Conservation (phyloP, 1,139 yeast species). For the Geotrichum restrictum region DNA sequence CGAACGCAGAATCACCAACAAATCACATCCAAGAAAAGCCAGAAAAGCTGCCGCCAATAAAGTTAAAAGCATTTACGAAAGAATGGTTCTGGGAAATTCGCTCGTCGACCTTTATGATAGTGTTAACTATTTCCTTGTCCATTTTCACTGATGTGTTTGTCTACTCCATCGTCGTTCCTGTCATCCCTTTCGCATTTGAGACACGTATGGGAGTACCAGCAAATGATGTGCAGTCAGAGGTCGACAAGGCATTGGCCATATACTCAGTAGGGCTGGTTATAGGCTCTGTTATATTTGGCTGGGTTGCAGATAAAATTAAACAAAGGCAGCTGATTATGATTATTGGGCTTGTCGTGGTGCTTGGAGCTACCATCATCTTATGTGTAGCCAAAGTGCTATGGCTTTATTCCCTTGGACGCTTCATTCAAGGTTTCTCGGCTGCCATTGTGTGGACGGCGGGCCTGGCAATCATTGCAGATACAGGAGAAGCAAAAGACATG, state of each 20-base stretch:
- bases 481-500: constrained; percentile 29
- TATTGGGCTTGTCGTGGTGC: constrained; percentile 33
- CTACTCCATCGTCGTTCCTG: constrained; percentile 38
- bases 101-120: constrained; percentile 31
- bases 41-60: background rate
- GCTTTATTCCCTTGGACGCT: constrained; percentile 36
- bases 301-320: constrained; percentile 31
- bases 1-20: too few relatives aligned
- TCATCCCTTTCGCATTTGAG: constrained; percentile 37
- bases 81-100: constrained; percentile 31
- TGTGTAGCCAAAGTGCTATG: constrained; percentile 32
- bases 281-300: constrained; percentile 36
- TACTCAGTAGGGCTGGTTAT: constrained; percentile 39
- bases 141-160: constrained; percentile 38
- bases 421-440: constrained; percentile 38
- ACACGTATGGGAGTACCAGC: constrained; percentile 32
- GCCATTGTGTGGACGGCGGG: constrained; percentile 43
- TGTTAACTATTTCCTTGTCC: constrained; percentile 34
- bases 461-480: constrained; percentile 38
- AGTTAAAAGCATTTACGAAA: constrained; percentile 3
- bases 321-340: constrained; percentile 35
- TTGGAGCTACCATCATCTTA: constrained; percentile 35
- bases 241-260: constrained; percentile 35
- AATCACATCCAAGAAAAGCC: too few relatives aligned
- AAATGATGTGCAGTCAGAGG: constrained; percentile 31